A percentile compares a stretch with the other conserved stretches of the same genome.
Conservation (phyloP, 2,329 filamentous ascomycete genomes). For the Neobulgaria alba region DNA sequence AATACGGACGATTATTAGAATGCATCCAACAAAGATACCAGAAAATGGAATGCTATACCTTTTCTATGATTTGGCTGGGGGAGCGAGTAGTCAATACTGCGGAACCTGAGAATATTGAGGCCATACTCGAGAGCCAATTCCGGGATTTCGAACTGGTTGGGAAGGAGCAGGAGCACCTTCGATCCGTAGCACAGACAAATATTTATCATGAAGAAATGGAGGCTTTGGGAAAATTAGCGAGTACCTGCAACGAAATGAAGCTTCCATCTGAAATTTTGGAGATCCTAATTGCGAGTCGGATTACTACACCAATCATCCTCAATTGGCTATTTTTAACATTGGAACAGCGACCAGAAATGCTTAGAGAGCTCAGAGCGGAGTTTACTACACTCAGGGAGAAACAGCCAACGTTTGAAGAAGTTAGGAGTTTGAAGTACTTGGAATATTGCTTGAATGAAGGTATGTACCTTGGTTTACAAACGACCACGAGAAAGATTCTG, state of each 20-base stretch:
- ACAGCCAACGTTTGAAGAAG: conserved; percentile 38
- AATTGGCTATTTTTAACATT: conserved; percentile 28
- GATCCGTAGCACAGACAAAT: conserved; percentile 44
- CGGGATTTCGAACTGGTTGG: conserved; percentile 42
- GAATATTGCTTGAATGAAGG: conserved; percentile 50
- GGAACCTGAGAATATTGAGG: conserved; percentile 50
- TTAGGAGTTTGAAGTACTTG: conserved; percentile 46
- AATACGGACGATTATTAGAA: not conserved
- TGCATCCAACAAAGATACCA: not conserved
- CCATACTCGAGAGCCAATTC: conserved; percentile 47
- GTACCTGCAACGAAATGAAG: conserved; percentile 16
- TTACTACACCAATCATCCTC: conserved; percentile 34
- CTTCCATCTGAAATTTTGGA: conserved; percentile 24
- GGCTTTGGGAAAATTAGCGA: conserved; percentile 43
- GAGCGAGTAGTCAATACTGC: conserved; percentile 37
- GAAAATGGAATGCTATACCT: not conserved
- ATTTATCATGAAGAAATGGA: conserved; percentile 46
- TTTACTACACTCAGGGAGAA: conserved; percentile 26
- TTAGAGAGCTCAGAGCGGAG: conserved; percentile 28
- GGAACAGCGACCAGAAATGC: conserved; percentile 26
- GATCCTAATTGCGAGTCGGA: conserved; percentile 34
- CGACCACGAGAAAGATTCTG: not conserved
- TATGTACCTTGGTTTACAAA: conserved; percentile 27
- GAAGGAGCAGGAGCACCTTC: conserved; percentile 35
- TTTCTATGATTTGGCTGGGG: conserved; percentile 9